Evolutionary conservation across 352 stramenopile species (phyloP).

Genomic region (Plasmopara halstedii): DNA sequence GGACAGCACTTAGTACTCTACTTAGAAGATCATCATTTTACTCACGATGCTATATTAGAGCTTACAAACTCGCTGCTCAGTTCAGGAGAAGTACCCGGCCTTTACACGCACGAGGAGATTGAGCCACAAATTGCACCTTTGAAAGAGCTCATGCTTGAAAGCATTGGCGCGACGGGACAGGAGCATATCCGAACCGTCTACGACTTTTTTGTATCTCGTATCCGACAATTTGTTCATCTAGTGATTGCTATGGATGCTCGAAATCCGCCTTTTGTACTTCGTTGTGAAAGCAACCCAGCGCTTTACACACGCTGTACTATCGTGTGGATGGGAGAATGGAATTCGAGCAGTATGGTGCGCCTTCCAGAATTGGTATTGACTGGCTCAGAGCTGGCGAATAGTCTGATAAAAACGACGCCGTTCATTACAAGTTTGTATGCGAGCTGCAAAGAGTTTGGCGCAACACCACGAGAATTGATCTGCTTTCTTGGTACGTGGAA

Average conservation of each 20-base stretch:
- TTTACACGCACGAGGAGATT: constrained; percentile 93
- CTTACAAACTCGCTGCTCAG: constrained; percentile 89
- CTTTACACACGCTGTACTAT: constrained; percentile 89
- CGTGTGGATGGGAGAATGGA: constrained; percentile 93
- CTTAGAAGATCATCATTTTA: constrained; percentile 91
- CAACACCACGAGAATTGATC: constrained; percentile 81
- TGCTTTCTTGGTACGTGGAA: constrained; percentile 81
- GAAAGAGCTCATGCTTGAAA: constrained; percentile 87
- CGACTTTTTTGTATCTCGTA: constrained; percentile 90
- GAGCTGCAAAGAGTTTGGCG: constrained; percentile 56
- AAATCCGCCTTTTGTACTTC: constrained; percentile 69
- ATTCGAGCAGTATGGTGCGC: constrained; percentile 49
- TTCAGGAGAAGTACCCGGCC: constrained; percentile 86
- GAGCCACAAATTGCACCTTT: constrained; percentile 85
- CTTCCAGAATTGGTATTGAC: constrained; percentile 69
- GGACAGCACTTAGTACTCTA: constrained; percentile 85
- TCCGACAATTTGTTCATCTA: constrained; percentile 87
- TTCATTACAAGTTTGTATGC: constrained; percentile 57
- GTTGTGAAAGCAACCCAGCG: constrained; percentile 91
- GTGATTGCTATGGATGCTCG: constrained; percentile 69
- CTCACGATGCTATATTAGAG: constrained; percentile 85
- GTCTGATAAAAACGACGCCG: constrained; percentile 42
- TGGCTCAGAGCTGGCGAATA: constrained; percentile 51
- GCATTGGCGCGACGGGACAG: constrained; percentile 34
- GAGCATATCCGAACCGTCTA: constrained; percentile 83